phyloP scores from a whole-genome alignment of 345 rosid species.

The Pugionium dolabratum region DNA sequence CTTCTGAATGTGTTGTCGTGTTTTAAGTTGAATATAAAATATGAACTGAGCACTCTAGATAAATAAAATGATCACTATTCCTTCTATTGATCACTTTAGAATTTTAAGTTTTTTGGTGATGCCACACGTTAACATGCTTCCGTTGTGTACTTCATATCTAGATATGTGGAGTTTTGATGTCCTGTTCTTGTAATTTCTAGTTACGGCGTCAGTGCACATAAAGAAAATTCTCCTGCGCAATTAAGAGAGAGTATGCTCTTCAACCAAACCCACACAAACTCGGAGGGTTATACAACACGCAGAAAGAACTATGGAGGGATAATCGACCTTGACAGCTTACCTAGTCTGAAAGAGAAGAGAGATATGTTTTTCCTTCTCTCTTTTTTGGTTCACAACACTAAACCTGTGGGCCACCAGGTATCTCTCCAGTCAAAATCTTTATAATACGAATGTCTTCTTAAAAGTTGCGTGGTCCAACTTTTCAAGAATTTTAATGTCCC shows the following conservation, averaged over 20 bases:
- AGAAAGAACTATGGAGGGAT: slow-evolving; percentile 61
- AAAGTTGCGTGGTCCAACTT: slow-evolving; percentile 1
- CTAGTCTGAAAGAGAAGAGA: slow-evolving; percentile 82
- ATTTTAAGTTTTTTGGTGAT: slow-evolving; percentile 7
- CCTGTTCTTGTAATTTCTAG: slow-evolving; percentile 33
- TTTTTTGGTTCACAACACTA: slow-evolving; percentile 85
- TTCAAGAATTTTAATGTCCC: slow-evolving; percentile 1
- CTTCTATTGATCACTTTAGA: slow-evolving; percentile 8
- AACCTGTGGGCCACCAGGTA: slow-evolving; percentile 99
- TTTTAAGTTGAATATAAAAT: slow-evolving; percentile 10
- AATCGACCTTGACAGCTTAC: slow-evolving; percentile 71
- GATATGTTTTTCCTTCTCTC: slow-evolving; percentile 83
- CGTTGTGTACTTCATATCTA: slow-evolving; percentile 16
- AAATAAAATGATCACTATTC: slow-evolving; percentile 7
- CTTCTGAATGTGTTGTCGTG: slow-evolving; percentile 3
- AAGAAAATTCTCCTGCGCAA: slow-evolving; percentile 46
- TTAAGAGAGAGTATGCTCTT: slow-evolving; percentile 51
- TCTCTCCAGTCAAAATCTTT: slow-evolving; percentile 12
- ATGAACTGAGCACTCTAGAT: slow-evolving; percentile 30
- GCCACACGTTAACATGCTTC: slow-evolving; percentile 13
- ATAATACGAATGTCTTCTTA: slow-evolving; percentile 10
- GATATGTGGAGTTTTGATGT: slow-evolving; percentile 35
- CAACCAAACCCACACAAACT: slow-evolving; percentile 47
- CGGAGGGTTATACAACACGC: slow-evolving; percentile 51
- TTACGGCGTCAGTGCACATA: slow-evolving; percentile 43